A percentile compares a stretch with the other conserved stretches of the same genome.
Conservation (phyloP, 2,329 filamentous ascomycete genomes). For the Aureobasidium zeae region DNA sequence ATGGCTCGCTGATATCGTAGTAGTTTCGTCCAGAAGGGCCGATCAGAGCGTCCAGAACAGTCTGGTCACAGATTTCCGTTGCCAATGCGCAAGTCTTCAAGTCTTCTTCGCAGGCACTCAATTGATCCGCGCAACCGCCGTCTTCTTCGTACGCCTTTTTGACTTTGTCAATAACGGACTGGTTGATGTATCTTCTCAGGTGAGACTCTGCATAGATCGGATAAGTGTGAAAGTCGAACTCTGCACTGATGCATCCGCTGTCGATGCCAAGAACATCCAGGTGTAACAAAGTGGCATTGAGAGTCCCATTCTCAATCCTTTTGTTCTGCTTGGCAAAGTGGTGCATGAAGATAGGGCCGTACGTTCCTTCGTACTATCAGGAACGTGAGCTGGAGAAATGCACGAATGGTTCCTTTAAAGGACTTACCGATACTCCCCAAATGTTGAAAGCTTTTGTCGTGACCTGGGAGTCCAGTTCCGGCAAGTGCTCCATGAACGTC, state of each 20-base stretch:
- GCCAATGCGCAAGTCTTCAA: too few relatives aligned
- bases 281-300: constrained; percentile 31
- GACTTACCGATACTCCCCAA: constrained; percentile 13
- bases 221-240: background rate
- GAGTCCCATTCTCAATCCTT: constrained; percentile 35
- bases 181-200: background rate
- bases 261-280: constrained; percentile 45
- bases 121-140: too few relatives aligned
- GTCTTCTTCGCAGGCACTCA: too few relatives aligned
- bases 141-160: too few relatives aligned
- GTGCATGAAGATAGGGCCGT: constrained; percentile 46
- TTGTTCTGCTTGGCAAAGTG: constrained; percentile 50
- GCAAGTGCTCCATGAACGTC: constrained; percentile 43
- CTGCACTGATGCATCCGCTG: constrained; percentile 45
- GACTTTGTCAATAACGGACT: background rate
- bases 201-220: background rate
- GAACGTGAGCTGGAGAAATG: too few relatives aligned
- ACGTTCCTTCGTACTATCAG: constrained; percentile 41
- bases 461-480: constrained; percentile 40
- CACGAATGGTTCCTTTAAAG: too few relatives aligned
- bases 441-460: constrained; percentile 18
- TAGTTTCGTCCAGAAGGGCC: constrained; percentile 45
- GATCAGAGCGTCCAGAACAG: too few relatives aligned
- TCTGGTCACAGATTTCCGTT: too few relatives aligned
- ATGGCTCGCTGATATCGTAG: constrained; percentile 49